Conservation (phyloP, 1,284 basidiomycete species). For the Ceratobasidium sp. region DNA sequence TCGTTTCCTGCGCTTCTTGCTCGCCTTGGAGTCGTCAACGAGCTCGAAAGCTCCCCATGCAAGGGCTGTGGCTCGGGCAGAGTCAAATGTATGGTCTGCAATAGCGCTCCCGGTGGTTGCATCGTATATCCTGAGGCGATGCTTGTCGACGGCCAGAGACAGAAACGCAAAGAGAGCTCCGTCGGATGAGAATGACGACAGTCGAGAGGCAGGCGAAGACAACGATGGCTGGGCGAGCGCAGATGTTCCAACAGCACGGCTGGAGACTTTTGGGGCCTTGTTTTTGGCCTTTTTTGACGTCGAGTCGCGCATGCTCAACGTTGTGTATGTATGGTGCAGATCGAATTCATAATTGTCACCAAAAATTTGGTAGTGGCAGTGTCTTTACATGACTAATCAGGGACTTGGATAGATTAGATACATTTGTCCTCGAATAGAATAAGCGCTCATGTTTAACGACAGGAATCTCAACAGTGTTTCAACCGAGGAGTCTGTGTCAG, state of each 20-base stretch:
- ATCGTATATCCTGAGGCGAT: slow-evolving; percentile 71
- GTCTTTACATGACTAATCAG: background rate
- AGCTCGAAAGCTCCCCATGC: slow-evolving; percentile 59
- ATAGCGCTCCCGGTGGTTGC: slow-evolving; percentile 61
- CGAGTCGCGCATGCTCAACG: slow-evolving; percentile 30
- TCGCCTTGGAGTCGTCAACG: slow-evolving; percentile 45
- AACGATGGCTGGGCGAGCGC: slow-evolving; percentile 65
- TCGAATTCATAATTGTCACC: slow-evolving; percentile 33
- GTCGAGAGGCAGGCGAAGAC: slow-evolving; percentile 55
- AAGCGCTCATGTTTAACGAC: no score
- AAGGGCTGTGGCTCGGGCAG: slow-evolving; percentile 61
- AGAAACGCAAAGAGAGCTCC: slow-evolving; percentile 68
- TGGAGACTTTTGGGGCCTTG: slow-evolving; percentile 46
- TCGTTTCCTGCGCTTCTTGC: slow-evolving; percentile 39
- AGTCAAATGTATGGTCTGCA: slow-evolving; percentile 65
- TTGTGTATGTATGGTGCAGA: slow-evolving; percentile 32
- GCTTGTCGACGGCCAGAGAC: slow-evolving; percentile 74
- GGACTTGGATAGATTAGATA: background rate
- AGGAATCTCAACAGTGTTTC: no score
- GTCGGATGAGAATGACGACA: slow-evolving; percentile 68
- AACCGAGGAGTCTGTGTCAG: no score
- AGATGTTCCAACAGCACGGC: slow-evolving; percentile 62
- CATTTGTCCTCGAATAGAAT: background rate
- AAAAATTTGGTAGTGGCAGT: slow-evolving; percentile 34
- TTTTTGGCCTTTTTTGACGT: slow-evolving; percentile 44